phyloP scores from a whole-genome alignment of 371 early-diverging fungal species.

The Mortierella sp. region DNA sequence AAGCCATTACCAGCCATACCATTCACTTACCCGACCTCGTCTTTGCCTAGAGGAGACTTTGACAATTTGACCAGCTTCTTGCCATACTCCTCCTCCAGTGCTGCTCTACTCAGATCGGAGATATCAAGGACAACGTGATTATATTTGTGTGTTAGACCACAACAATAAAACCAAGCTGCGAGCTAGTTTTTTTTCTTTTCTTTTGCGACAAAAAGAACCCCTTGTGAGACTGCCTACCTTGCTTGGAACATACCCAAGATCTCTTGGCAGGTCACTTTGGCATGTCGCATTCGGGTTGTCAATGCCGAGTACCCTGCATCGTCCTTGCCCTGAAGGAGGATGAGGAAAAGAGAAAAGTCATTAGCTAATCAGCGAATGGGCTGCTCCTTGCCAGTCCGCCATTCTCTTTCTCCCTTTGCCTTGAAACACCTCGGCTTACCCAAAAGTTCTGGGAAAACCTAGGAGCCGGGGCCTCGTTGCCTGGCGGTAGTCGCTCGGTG shows the following conservation, averaged over 20 bases:
- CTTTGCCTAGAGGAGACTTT: constrained; percentile 81
- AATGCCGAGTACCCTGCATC: constrained; percentile 90
- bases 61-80: constrained; percentile 84
- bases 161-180: neutral
- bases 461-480: constrained; percentile 21
- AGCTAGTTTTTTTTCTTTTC: too few species aligned
- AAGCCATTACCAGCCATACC: too few species aligned
- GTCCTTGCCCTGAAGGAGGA: constrained; percentile 75
- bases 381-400: neutral
- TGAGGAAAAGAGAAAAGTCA: neutral
- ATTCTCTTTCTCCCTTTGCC: neutral
- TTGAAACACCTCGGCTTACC: constrained; percentile 16
- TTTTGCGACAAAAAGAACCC: constrained; percentile 56
- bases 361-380: neutral
- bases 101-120: constrained; percentile 65
- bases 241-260: constrained; percentile 68
- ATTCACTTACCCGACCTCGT: constrained; percentile 85
- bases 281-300: constrained; percentile 83
- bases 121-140: constrained; percentile 10
- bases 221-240: constrained; percentile 55
- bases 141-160: neutral
- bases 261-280: constrained; percentile 89
- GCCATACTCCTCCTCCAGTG: constrained; percentile 91
- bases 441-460: constrained; percentile 51
- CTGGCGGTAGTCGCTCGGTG: constrained; percentile 18